phyloP scores from a whole-genome alignment of 805 yeast species.

The Candida vaughaniae region DNA sequence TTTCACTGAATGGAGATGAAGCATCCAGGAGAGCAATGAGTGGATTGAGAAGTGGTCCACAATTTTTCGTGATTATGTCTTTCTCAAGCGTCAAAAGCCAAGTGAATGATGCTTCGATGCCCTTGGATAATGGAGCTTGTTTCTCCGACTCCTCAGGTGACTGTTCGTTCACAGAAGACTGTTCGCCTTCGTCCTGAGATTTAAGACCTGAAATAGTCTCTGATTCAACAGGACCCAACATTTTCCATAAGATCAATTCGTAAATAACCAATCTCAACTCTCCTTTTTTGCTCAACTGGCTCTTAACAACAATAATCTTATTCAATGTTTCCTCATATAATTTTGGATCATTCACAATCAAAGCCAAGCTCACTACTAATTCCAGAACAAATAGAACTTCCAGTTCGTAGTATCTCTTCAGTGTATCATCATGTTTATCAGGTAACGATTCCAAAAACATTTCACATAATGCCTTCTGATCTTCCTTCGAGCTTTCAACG shows the following conservation, averaged over 20 bases:
- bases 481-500: slow-evolving; percentile 32
- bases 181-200: too few relatives aligned
- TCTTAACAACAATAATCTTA: slow-evolving; percentile 10
- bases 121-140: neutral
- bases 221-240: neutral
- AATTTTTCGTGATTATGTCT: slow-evolving; percentile 46
- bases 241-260: slow-evolving; percentile 46
- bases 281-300: slow-evolving; percentile 27
- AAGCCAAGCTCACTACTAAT: slow-evolving; percentile 33
- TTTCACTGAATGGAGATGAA: slow-evolving; percentile 42
- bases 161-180: too few relatives aligned
- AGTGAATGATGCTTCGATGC: neutral
- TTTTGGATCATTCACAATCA: slow-evolving; percentile 25
- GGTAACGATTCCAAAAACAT: slow-evolving; percentile 30
- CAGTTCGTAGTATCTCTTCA: slow-evolving; percentile 43
- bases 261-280: slow-evolving; percentile 51
- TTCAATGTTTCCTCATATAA: slow-evolving; percentile 17
- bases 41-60: slow-evolving; percentile 44
- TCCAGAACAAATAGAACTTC: slow-evolving; percentile 52
- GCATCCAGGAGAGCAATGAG: slow-evolving; percentile 48
- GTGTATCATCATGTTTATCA: slow-evolving; percentile 20
- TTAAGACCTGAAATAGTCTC: too few relatives aligned
- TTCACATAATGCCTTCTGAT: slow-evolving; percentile 31
- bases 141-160: neutral
- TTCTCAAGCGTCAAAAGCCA: slow-evolving; percentile 29